Base-by-base conservation (phyloP, 2,329 filamentous ascomycete species). In the Septoria linicola region DNA sequence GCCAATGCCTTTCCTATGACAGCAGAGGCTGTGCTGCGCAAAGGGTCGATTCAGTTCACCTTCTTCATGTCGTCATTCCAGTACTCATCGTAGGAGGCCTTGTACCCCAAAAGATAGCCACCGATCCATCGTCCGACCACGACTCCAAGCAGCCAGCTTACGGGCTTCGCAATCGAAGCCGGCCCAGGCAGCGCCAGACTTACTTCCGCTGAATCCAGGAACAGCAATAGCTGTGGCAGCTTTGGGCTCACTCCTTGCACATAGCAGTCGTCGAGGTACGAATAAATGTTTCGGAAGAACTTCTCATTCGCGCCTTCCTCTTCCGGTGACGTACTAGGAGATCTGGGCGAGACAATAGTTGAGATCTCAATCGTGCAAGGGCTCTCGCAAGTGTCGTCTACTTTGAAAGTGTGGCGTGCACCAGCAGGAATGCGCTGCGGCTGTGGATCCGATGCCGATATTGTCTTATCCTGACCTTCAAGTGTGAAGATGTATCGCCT, bases 241-340 rank as follows among this genome's bases (percentile, higher is more conserved):
- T 49, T 57, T 3, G 63, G 63, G 19, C 43, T 45, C 8, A 54
- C 45, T 13, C 55, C 53, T 46, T 66, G 61, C 3, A 43, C 14
- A 13, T 56, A 60, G 48, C 63, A 66, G 44, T 66, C 61, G 14
- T 66, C 63, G 23, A 65, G 59, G 39, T 65, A 66, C 16, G 58
- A 57, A 44, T 64, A 66, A 14, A 67, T 54, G 42, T 64, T 63
- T 13, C 63, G 54, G 46, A 65, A 65, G 57, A 65, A 66, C 40
- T 57, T 59, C 51, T 59, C 59, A 34, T 49, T 61, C 10, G 56
- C 48, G 19, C 63, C 63, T 5, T 57, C 41, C 16, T 52, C 58
- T 27, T 59, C 55, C 10, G 54, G 53, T 13, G 53, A 48, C 10
- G 48, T 41, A 4, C 36, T 19, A 8, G 57, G 20, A 27, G 48